Base-by-base conservation (phyloP, 1,284 basidiomycete genomes). In the Boletus austroedulis region DNA sequence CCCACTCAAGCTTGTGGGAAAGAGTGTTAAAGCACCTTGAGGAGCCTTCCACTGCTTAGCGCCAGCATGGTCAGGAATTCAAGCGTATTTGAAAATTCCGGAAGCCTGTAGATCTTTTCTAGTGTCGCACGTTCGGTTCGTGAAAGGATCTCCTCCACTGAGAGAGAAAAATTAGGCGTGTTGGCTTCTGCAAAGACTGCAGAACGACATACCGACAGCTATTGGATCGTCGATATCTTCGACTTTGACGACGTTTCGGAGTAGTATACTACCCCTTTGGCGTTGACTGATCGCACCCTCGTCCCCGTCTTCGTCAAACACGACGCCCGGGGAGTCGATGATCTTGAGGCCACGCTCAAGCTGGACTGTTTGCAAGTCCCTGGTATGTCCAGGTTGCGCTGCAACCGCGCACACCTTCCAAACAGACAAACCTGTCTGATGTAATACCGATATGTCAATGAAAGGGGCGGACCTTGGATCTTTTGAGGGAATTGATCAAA, bases 241-340 rank as follows among this genome's bases (percentile, higher is more conserved):
- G 0, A 95, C 90, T 72, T 91, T 95, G 65, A 98, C 81, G 49
- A 95, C 94, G 66, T 98, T 98, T 34, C 95, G 80, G n/a, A 98
- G 79, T 44, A 95, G 80, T 21, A 94, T 79, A 65, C 87, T 90
- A 5, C 78, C 82, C 73, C 80, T 87, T 65, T 82, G 82, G 59
- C 75, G 77, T 32, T 80, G 79, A 68, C 82, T 79, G 50, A 79
- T 76, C 65, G 82, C 73, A 61, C 80, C 76, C 49, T 82, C 77
- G 61, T 81, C 77, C 49, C 82, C 77, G 61, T 87, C 81, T 61
- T 90, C 91, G 63, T 94, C 91, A 63, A 94, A 93, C 2, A 98
- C 92, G 31, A 99, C 95, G 62, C 96, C 96, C 0, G 97, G 96
- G 51, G 95, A 98, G 75, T 99, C 97, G 15, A 99, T 81, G 29